Percentiles rank a stretch among this genome's conserved stretches.
These are phyloP conservation scores for Salix dunnii DNA, from an alignment of 345 rosid genomes.

Conservation along the genomic window DNA sequence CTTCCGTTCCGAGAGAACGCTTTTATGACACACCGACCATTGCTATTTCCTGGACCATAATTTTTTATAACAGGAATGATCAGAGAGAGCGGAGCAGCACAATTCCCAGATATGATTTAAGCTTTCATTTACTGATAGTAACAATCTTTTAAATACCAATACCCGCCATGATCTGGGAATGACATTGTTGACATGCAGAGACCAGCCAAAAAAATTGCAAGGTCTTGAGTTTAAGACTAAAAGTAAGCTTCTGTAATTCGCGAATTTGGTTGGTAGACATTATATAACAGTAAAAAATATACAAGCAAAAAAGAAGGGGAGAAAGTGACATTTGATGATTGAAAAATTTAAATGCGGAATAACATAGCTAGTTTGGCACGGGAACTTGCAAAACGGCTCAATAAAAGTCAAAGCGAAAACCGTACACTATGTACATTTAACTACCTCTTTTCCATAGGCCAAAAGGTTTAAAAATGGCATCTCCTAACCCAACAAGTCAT, in stretches of 20 bases:
- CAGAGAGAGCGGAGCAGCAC: no score
- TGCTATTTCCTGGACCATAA: no score
- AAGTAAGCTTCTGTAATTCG: background rate
- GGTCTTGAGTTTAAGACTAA: background rate
- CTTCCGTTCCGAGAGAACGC: background rate
- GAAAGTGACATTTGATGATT: background rate
- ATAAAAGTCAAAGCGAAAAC: background rate
- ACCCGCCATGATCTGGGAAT: background rate
- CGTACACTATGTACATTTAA: slow-evolving; percentile 31
- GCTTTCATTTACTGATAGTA: background rate
- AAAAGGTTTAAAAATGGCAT: background rate
- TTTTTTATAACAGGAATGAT: no score
- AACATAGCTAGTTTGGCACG: background rate
- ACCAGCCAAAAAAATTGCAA: background rate
- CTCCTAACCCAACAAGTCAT: slow-evolving; percentile 37
- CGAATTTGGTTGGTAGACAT: background rate
- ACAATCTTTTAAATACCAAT: background rate
- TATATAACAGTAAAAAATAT: background rate
- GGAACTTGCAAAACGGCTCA: background rate
- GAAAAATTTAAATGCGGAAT: background rate
- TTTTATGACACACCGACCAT: background rate
- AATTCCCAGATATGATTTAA: no score
- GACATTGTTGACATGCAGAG: background rate
- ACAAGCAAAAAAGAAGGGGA: background rate
- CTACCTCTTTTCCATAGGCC: background rate